Conservation (phyloP, 2,329 filamentous ascomycete species). For the Alternaria viburni region DNA sequence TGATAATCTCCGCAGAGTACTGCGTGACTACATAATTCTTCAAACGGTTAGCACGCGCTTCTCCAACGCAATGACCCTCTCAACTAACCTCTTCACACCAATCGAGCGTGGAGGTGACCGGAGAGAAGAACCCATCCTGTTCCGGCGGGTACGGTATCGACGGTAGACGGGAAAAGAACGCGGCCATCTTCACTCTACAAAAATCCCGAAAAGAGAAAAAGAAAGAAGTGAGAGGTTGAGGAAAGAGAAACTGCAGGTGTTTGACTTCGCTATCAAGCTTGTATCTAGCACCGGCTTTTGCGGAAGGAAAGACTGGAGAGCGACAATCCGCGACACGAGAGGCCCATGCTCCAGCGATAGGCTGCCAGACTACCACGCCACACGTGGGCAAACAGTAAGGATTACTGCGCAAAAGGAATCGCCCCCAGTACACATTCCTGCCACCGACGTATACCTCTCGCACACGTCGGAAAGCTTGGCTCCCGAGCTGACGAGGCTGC, state of each 20-base stretch:
- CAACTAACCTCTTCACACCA: conserved; percentile 76
- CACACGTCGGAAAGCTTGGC: not conserved
- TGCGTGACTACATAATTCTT: conserved; percentile 77
- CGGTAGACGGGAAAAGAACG: conserved; percentile 49
- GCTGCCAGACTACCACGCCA: conserved; percentile 3
- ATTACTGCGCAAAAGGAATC: not conserved
- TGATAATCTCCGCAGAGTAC: conserved; percentile 79
- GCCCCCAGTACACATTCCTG: not conserved
- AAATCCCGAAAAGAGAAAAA: not conserved
- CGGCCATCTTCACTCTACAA: conserved; percentile 21
- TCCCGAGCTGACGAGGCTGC: not conserved
- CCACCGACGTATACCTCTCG: not conserved
- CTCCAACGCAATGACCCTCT: not conserved
- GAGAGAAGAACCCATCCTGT: conserved; percentile 68
- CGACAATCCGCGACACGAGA: conserved; percentile 8
- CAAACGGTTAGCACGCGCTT: conserved; percentile 6
- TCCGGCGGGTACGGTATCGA: conserved; percentile 59
- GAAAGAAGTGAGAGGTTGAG: not conserved
- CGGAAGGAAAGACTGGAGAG: conserved; percentile 18
- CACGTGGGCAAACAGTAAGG: not conserved
- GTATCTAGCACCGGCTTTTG: conserved; percentile 19
- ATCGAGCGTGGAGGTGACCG: conserved; percentile 75
- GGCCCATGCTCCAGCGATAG: conserved; percentile 11
- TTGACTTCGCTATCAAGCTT: conserved; percentile 7
- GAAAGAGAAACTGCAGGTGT: not conserved